These are phyloP conservation scores for Scheffersomyces segobiensis DNA, from an alignment of 1,139 yeast genomes.

Conservation along the genomic window DNA sequence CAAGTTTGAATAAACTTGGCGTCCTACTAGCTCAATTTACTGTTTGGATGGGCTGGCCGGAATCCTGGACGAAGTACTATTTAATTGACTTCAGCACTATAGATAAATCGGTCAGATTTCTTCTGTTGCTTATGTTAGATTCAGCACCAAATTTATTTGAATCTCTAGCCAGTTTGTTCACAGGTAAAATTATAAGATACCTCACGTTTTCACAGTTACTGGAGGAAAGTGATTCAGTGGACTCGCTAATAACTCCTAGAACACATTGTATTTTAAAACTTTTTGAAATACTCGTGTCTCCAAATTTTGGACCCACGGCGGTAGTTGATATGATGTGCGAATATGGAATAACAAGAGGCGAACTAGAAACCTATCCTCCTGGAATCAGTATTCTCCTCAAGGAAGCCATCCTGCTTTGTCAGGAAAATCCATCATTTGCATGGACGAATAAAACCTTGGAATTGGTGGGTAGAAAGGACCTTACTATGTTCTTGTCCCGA, in stretches of 20 bases:
- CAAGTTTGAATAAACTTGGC: slow-evolving; percentile 44
- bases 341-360: slow-evolving; percentile 49
- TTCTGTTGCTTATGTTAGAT: slow-evolving; percentile 44
- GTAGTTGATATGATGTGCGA: slow-evolving; percentile 62
- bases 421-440: slow-evolving; percentile 53
- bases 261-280: slow-evolving; percentile 57
- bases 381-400: slow-evolving; percentile 70
- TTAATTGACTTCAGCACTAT: slow-evolving; percentile 24
- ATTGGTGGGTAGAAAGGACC: slow-evolving; percentile 68
- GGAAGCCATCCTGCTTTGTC: slow-evolving; percentile 59
- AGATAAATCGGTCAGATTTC: slow-evolving; percentile 29
- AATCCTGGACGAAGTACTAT: slow-evolving; percentile 63
- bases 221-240: slow-evolving; percentile 65
- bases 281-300: slow-evolving; percentile 63
- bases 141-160: slow-evolving; percentile 58
- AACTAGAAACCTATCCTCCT: slow-evolving; percentile 70
- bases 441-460: slow-evolving; percentile 54
- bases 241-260: slow-evolving; percentile 62
- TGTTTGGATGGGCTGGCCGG: slow-evolving; percentile 76
- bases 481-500: slow-evolving; percentile 35
- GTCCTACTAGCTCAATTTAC: slow-evolving; percentile 61
- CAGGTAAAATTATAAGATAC: slow-evolving; percentile 47
- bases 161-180: slow-evolving; percentile 55
- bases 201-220: slow-evolving; percentile 69
- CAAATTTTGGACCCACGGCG: slow-evolving; percentile 50